Evolutionary conservation across 169 alveolate species (phyloP).

Genomic region (Eimeria zaria): DNA sequence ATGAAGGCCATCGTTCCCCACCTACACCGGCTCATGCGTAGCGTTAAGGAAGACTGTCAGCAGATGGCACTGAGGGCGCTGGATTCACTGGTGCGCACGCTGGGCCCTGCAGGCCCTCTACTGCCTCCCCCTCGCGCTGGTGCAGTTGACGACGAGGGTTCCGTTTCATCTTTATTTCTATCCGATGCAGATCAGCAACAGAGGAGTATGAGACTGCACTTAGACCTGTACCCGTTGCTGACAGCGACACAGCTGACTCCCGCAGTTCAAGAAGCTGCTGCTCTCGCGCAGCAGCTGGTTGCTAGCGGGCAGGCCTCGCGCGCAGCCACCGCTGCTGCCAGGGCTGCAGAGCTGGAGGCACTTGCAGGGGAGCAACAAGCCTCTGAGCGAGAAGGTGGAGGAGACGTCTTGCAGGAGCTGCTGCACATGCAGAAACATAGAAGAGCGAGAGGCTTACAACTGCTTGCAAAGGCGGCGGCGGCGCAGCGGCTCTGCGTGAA

Average conservation of each 20-base stretch:
- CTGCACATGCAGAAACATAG: slow-evolving; percentile 83
- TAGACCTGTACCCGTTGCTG: slow-evolving; percentile 63
- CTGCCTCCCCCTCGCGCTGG: slow-evolving; percentile 39
- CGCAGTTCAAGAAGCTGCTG: slow-evolving; percentile 47
- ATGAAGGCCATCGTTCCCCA: slow-evolving; percentile 57
- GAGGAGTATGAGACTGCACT: slow-evolving; percentile 50
- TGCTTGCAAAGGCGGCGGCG: slow-evolving; percentile 64
- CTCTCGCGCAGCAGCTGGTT: slow-evolving; percentile 57
- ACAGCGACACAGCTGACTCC: slow-evolving; percentile 37
- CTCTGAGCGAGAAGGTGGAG: slow-evolving; percentile 68
- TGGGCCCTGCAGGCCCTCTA: slow-evolving; percentile 73
- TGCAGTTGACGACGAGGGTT: slow-evolving; percentile 2
- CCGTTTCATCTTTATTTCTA: neutral
- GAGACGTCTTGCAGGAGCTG: slow-evolving; percentile 79
- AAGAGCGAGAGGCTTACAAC: slow-evolving; percentile 82
- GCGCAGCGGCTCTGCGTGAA: slow-evolving; percentile 21
- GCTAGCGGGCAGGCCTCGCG: slow-evolving; percentile 36
- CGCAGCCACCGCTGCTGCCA: slow-evolving; percentile 35
- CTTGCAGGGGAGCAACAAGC: slow-evolving; percentile 43
- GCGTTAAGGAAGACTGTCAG: slow-evolving; percentile 23
- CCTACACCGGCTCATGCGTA: slow-evolving; percentile 33
- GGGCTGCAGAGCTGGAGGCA: slow-evolving; percentile 33
- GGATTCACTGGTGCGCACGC: slow-evolving; percentile 42
- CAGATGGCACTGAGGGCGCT: slow-evolving; percentile 56
- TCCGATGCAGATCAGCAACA: slow-evolving; percentile 59